These are phyloP conservation scores for Phylloporus sp. DNA, from an alignment of 768 basidiomycete genomes.

Conservation along the genomic window DNA sequence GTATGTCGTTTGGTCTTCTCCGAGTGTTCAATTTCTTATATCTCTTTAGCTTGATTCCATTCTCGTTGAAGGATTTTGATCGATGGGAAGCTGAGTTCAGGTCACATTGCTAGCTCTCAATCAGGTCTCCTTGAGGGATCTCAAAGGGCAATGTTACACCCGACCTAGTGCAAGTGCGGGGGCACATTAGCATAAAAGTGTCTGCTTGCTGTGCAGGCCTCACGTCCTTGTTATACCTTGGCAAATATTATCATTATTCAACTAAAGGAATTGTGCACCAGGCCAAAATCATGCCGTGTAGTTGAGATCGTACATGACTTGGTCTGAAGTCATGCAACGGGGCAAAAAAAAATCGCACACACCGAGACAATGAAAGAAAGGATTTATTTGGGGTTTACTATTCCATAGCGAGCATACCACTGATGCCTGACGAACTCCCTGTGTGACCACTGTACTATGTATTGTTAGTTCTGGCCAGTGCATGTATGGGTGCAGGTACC, in stretches of 20 bases:
- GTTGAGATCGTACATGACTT: too few relatives aligned
- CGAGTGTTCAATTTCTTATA: neutral
- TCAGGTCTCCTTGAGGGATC: conserved; percentile 74
- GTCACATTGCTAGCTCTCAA: conserved; percentile 72
- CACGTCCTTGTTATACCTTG: conserved; percentile 22
- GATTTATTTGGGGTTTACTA: too few relatives aligned
- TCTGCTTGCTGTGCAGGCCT: conserved; percentile 14
- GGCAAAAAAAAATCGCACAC: too few relatives aligned
- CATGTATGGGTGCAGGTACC: too few relatives aligned
- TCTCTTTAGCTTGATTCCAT: conserved; percentile 78
- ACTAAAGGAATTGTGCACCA: too few relatives aligned
- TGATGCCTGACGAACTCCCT: too few relatives aligned
- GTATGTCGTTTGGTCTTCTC: conserved; percentile 40
- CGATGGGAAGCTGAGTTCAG: conserved; percentile 94
- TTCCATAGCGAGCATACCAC: too few relatives aligned
- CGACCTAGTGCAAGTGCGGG: conserved; percentile 65
- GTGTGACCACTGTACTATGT: too few relatives aligned
- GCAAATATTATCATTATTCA: conserved; percentile 29
- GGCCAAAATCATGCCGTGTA: too few relatives aligned
- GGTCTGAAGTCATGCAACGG: too few relatives aligned
- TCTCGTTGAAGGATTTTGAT: conserved; percentile 91
- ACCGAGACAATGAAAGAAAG: too few relatives aligned
- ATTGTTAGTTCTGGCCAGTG: too few relatives aligned
- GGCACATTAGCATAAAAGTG: conserved; percentile 20
- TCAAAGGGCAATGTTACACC: conserved; percentile 77